Base-by-base conservation (phyloP, 108 stramenopile species). In the Nitzschia sp. region DNA sequence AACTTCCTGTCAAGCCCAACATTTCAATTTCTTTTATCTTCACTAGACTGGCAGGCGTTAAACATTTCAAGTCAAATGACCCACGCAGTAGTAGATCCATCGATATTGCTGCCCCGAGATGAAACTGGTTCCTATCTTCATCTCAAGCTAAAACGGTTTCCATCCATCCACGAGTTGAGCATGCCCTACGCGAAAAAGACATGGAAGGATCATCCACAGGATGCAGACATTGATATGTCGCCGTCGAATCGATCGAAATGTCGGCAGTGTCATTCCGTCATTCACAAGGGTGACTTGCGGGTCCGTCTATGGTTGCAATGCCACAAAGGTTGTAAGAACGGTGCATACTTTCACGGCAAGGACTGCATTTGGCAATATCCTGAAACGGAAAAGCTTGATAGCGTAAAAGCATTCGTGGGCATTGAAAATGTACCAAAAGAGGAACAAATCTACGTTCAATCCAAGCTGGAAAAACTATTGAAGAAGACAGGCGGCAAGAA, bases 271-370 rank as follows among this genome's bases (percentile, higher is more conserved):
- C 63, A 64, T 50, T 13, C 21, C 5, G n/a, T 19, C n/a, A 64
- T 64, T 50, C 13, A 8, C 15, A 64, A 50, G 15, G 48, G 48
- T 16, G 63, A 47, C 1, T 50, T 64, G n/a, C 63, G 63, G 17
- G 27, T 32, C 44, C 63, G 48, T 16, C 31, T 64, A 16, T 52
- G 46, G 63, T 32, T 64, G 29, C 63, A 64, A 13, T 64, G 63
- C 44, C 63, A 64, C 25, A 64, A 64, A 41, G 63, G 63, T 8
- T 64, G 63, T 30, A 64, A 64, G 63, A 64, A 64, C 47, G 33
- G 48, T 23, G 63, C 63, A 19, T 64, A 50, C 28, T 64, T 64
- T 64, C 63, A 64, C 50, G 63, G 27, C 1, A 41, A 61, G 38
- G 34, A 29, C 16, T 64, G 63, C 22, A 31, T 64, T 48, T 64